Evolutionary conservation across 192 early-diverging fungal species (phyloP), one percentile per base, ranked within the genome.

Genomic region (Coemansia sp.): DNA sequence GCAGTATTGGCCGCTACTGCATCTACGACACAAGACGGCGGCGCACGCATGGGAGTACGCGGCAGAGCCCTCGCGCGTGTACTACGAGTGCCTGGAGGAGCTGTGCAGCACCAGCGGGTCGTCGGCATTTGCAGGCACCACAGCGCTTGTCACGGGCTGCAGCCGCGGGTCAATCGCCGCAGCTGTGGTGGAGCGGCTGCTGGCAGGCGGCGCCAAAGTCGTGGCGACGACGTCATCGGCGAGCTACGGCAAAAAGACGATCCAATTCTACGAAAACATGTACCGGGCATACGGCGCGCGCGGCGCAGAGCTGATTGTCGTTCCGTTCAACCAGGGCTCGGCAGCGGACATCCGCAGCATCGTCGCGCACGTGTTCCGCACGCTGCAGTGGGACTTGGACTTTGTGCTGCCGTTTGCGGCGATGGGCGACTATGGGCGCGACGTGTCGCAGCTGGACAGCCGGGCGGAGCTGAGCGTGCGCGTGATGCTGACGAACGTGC

Each of bases 331-430:
- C 79, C 92, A 90, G 62, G 95, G 87, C 59, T 95, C 94, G 1
- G 82, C 87, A 66, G 85, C 89, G 73, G 96, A 98, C 75, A 86
- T 90, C 17, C 76, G 83, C 39, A 70, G 77, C 19, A 76, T 98
- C 6, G 85, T 97, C 36, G 81, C 89, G 68, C 93, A 94, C 81
- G 90, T 96, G 57, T 96, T 94, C 82, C 49, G 20, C 4, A 91
- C 90, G 37, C 86, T 95, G 9, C 83, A 84, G 25, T 92, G 91
- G 90, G 91, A 95, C 84, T 87, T 97, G 66, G 96, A 98, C 85
- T 93, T 89, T 71, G 85, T 98, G 41, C 86, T 98, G 69, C 96
- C 96, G 17, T 98, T 98, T 82, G 96, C 95, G 45, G 96, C 96
- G 32, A 89, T 95, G 31, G 83, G 90, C 56, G 94, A 91, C 49